These are phyloP conservation scores for Rhodotorula sp. DNA, from an alignment of 1,284 basidiomycete genomes.

Conservation along the genomic window DNA sequence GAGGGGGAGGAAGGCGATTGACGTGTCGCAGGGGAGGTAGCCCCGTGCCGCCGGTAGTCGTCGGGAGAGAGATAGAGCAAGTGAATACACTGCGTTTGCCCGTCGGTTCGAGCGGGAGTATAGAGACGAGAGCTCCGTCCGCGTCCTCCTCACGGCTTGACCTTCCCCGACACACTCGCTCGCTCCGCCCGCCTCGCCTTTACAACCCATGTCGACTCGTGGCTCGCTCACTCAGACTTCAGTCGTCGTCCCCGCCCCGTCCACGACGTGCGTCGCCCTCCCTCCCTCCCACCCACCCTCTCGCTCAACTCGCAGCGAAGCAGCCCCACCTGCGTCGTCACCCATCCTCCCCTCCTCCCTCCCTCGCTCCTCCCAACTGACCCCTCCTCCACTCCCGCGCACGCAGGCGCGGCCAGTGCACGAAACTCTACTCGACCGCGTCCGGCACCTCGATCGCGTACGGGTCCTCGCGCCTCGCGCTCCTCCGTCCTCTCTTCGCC, in stretches of 20 bases:
- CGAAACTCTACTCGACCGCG: conserved; percentile 32
- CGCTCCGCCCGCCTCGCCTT: no score
- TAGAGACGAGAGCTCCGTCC: no score
- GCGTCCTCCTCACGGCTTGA: no score
- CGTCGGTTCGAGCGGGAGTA: no score
- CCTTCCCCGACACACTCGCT: no score
- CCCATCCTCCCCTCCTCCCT: neutral
- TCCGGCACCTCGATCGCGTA: conserved; percentile 32
- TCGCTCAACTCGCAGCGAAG: no score
- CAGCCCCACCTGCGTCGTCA: neutral
- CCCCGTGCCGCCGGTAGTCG: no score
- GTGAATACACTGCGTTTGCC: no score
- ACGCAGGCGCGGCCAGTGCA: conserved; percentile 26
- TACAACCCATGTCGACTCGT: conserved; percentile 3
- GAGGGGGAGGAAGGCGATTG: conserved; percentile 39
- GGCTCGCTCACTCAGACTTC: conserved; percentile 3
- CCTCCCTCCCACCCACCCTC: neutral
- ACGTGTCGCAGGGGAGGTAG: conserved; percentile 7
- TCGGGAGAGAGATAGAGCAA: no score
- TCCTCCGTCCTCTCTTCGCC: conserved; percentile 22
- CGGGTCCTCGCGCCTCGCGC: conserved; percentile 28
- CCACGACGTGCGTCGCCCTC: conserved; percentile 20
- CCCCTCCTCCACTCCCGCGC: neutral
- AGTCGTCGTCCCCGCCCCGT: conserved; percentile 27
- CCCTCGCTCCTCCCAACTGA: neutral